Percentiles rank a stretch among this genome's conserved stretches.
phyloP scores from a whole-genome alignment of 2,329 filamentous ascomycete genomes.

The Blastomyces percursus region DNA sequence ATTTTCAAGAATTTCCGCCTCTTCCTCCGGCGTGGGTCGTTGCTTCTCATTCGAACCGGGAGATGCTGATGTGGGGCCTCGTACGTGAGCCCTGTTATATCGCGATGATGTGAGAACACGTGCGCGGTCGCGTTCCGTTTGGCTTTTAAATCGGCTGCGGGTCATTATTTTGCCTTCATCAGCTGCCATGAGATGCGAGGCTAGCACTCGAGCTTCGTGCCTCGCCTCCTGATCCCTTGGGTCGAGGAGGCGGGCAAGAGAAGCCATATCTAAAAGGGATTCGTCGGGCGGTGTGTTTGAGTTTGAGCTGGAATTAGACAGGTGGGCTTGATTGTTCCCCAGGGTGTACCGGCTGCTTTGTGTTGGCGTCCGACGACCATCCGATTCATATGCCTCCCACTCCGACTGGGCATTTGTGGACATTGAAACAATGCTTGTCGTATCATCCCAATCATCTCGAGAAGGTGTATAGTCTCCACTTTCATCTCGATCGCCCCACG shows the following conservation, averaged over 20 bases:
- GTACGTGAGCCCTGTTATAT: conserved; percentile 26
- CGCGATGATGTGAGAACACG: conserved; percentile 50
- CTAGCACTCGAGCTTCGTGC: conserved; percentile 68
- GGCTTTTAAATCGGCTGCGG: conserved; percentile 60
- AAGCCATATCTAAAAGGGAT: conserved; percentile 51
- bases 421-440: conserved; percentile 64
- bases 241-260: conserved; percentile 70
- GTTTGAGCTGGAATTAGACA: conserved; percentile 26
- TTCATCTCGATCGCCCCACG: conserved; percentile 71
- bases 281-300: conserved; percentile 49
- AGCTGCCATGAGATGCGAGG: conserved; percentile 60
- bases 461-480: conserved; percentile 66
- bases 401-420: conserved; percentile 42
- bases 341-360: conserved; percentile 46
- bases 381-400: conserved; percentile 38
- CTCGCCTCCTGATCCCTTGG: conserved; percentile 66
- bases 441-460: conserved; percentile 56
- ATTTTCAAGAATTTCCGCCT: conserved; percentile 48
- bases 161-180: conserved; percentile 58
- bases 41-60: conserved; percentile 15
- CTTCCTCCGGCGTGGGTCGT: conserved; percentile 40
- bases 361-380: conserved; percentile 60
- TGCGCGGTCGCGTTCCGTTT: conserved; percentile 57
- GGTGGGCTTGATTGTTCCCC: background rate
- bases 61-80: conserved; percentile 3